A percentile compares a stretch with the other conserved stretches of the same genome.
These are phyloP conservation scores for Fragilariopsis cylindrus DNA, from an alignment of 108 stramenopile species.

Conservation along the genomic window DNA sequence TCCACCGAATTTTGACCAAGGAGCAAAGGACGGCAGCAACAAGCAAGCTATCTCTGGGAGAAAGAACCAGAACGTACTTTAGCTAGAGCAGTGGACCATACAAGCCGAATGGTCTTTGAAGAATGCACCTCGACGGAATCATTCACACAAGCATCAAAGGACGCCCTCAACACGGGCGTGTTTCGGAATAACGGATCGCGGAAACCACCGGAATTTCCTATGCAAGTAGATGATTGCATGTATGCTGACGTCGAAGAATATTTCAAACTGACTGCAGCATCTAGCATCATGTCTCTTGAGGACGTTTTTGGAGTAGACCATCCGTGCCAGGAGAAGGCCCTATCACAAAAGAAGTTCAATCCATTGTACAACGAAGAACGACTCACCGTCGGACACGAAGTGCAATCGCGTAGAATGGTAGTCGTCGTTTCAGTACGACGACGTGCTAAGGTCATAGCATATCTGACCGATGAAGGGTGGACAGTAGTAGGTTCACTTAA, in stretches of 20 bases:
- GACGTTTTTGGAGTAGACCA: slow-evolving; percentile 2
- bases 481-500: not conserved
- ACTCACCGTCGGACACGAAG: not conserved
- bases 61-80: not conserved
- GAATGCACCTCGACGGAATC: not conserved
- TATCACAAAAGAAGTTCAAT: slow-evolving; percentile 9
- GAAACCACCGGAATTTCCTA: not conserved
- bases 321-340: not conserved
- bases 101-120: not conserved
- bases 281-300: slow-evolving; percentile 14
- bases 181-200: not conserved
- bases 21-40: slow-evolving; percentile 3
- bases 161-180: slow-evolving; percentile 10
- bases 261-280: slow-evolving; percentile 2
- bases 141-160: not conserved
- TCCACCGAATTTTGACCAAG: slow-evolving; percentile 13
- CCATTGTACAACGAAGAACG: slow-evolving; percentile 6
- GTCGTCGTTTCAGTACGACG: not conserved
- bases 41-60: slow-evolving; percentile 5
- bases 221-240: slow-evolving; percentile 20
- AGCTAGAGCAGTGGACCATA: not conserved
- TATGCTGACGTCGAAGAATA: not conserved
- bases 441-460: slow-evolving; percentile 3
- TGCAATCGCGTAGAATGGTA: not conserved
- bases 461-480: slow-evolving; percentile 11